Evolutionary conservation across 148 eudicot genomes (phyloP).

Genomic region (Oxyria digyna): DNA sequence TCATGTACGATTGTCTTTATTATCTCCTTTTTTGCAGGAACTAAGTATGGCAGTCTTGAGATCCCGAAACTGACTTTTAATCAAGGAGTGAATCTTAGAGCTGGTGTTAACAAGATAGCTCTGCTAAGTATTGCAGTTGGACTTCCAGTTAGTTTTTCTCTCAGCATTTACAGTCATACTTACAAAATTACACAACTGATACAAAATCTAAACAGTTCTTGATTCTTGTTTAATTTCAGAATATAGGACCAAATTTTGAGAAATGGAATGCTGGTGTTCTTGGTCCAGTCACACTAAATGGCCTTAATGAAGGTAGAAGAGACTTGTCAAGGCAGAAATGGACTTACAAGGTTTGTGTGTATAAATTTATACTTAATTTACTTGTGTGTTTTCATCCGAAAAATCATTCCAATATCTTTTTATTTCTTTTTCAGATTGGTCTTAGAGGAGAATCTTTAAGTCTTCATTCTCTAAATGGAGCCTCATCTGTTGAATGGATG

Average conservation of each 20-base stretch:
- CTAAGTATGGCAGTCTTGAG: constrained; percentile 73
- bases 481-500: constrained; percentile 72
- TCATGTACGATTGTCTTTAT: too few species aligned
- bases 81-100: constrained; percentile 59
- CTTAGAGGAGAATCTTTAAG: constrained; percentile 73
- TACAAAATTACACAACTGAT: not conserved
- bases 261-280: constrained; percentile 75
- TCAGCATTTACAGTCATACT: not conserved
- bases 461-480: constrained; percentile 70
- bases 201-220: too few species aligned
- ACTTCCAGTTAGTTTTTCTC: constrained; percentile 59
- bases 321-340: constrained; percentile 90
- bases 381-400: not conserved
- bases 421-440: constrained; percentile 49
- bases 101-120: constrained; percentile 76
- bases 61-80: constrained; percentile 62
- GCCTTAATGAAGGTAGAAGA: constrained; percentile 61
- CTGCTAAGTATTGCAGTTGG: constrained; percentile 95
- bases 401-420: not conserved
- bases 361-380: not conserved
- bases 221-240: constrained; percentile 26
- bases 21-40: constrained; percentile 36
- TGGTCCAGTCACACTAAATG: constrained; percentile 62
- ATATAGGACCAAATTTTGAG: constrained; percentile 69
- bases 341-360: constrained; percentile 65